These are phyloP conservation scores for Pythium guiyangense DNA, from an alignment of 352 stramenopile species.

Conservation along the genomic window DNA sequence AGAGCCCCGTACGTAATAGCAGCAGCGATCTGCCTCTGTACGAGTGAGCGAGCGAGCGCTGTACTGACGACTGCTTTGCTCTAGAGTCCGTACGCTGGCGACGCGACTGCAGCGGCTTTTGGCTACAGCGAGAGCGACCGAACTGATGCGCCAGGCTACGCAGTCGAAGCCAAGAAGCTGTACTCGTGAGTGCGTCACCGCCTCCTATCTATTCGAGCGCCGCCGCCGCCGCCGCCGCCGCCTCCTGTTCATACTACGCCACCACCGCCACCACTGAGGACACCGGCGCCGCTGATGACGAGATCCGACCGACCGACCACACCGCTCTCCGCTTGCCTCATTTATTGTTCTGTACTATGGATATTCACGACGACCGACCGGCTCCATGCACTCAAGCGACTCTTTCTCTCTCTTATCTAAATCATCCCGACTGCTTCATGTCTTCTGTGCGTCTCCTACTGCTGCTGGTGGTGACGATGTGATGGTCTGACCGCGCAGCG, in stretches of 20 bases:
- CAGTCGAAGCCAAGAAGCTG: constrained; percentile 73
- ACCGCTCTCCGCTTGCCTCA: no score
- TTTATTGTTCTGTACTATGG: no score
- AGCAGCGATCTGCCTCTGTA: no score
- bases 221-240: no score
- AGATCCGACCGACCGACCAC: no score
- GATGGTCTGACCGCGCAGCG: constrained; percentile 35
- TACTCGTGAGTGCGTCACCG: constrained; percentile 56
- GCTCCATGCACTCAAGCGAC: no score
- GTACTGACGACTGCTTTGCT: not conserved
- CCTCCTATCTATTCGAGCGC: constrained; percentile 23
- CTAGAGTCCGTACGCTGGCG: constrained; percentile 15
- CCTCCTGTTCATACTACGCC: not conserved
- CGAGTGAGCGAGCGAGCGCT: not conserved
- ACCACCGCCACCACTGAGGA: not conserved
- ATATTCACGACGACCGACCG: no score
- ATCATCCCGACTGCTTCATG: not conserved
- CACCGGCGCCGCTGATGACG: no score
- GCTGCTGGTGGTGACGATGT: not conserved
- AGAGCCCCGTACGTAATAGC: constrained; percentile 30
- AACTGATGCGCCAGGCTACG: constrained; percentile 38
- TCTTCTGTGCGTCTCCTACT: not conserved
- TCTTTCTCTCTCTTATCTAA: not conserved
- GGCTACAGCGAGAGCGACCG: constrained; percentile 25
- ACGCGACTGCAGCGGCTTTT: constrained; percentile 23